Percentiles rank a stretch among this genome's conserved stretches.
Conservation (phyloP, 192 early-diverging fungal genomes). For the Rhizophagus sp. region DNA sequence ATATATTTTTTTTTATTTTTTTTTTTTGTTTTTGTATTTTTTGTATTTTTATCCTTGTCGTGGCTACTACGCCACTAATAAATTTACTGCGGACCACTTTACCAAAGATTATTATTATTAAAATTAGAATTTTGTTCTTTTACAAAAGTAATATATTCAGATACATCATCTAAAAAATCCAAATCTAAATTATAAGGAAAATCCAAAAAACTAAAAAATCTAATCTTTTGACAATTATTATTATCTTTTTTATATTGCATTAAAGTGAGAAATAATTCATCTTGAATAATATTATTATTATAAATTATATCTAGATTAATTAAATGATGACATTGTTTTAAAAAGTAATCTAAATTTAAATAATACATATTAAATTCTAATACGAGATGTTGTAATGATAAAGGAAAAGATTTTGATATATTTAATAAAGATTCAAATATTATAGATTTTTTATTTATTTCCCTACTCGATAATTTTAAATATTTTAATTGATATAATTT, state of each 20-base stretch:
- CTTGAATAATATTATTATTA: neutral
- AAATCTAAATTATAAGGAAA: neutral
- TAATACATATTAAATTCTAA: neutral
- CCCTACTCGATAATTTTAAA: neutral
- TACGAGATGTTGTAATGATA: neutral
- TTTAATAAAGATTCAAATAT: neutral
- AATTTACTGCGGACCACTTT: too few species aligned
- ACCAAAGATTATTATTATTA: neutral
- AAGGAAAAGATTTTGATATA: neutral
- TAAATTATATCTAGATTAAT: neutral
- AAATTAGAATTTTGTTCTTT: neutral
- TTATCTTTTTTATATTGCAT: neutral
- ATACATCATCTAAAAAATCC: neutral
- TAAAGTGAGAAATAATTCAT: neutral
- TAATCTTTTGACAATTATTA: neutral
- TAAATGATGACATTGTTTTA: neutral
- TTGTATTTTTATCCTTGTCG: too few species aligned
- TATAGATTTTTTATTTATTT: neutral
- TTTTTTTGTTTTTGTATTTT: too few species aligned
- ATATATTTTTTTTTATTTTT: too few species aligned
- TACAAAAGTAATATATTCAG: neutral
- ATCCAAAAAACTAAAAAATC: neutral
- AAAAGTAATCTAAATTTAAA: neutral
- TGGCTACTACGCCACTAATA: too few species aligned
- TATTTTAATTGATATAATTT: neutral